phyloP scores from a whole-genome alignment of 305 asterid genomes.

The Fraxinus nigra region DNA sequence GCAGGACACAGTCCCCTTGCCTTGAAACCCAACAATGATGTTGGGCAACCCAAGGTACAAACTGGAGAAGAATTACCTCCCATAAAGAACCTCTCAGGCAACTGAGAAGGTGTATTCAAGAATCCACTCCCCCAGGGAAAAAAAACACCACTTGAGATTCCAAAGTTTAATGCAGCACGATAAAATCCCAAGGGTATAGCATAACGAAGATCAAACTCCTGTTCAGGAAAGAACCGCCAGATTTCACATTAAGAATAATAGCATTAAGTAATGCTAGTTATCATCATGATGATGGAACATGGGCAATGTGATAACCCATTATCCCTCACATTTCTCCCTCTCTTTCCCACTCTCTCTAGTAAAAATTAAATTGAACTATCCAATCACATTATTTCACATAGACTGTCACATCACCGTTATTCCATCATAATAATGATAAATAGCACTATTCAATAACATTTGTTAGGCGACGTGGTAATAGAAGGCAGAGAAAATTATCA shows the following conservation, averaged over 20 bases:
- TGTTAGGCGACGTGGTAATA: neutral
- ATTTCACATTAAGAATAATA: conserved; percentile 11
- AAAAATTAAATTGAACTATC: too few relatives aligned
- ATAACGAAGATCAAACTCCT: conserved; percentile 88
- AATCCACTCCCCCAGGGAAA: conserved; percentile 85
- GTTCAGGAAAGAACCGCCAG: conserved; percentile 24
- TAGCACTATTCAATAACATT: neutral
- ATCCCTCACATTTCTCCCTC: too few relatives aligned
- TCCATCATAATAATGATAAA: too few relatives aligned
- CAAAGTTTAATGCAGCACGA: conserved; percentile 71
- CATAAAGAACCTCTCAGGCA: conserved; percentile 86
- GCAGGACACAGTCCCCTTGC: conserved; percentile 89
- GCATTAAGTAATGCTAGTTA: too few relatives aligned
- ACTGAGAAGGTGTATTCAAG: conserved; percentile 49
- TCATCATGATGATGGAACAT: too few relatives aligned
- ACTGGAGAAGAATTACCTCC: conserved; percentile 88
- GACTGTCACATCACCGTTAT: too few relatives aligned
- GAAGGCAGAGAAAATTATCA: neutral
- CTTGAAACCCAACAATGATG: conserved; percentile 83
- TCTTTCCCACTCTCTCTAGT: too few relatives aligned
- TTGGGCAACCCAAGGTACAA: conserved; percentile 79
- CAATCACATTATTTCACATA: too few relatives aligned
- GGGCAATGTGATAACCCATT: too few relatives aligned
- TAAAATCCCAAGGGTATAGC: conserved; percentile 85
- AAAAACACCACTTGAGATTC: conserved; percentile 68